Base-by-base conservation (phyloP, 345 rosid genomes). In the Linum lewisii region DNA sequence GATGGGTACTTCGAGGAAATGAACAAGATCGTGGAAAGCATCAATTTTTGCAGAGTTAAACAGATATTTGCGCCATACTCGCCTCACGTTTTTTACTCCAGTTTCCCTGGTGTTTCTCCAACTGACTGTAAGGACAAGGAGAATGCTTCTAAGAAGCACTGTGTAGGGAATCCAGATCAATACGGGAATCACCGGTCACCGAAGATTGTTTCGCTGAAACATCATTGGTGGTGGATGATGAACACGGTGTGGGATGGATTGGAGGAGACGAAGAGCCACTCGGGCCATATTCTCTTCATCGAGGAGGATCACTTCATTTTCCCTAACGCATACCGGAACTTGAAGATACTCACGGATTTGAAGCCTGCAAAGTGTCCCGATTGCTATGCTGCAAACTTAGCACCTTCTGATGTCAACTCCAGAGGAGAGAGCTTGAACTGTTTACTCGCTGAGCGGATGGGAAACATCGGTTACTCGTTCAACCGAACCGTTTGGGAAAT, bases 171-270 rank as follows among this genome's bases (percentile, higher is more conserved):
- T 76, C 84, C 96, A 0, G 99, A 93, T 78, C 99, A 93, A 77
- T 93, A 85, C 70, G 99, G 99, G 65, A 81, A 93, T 70, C 92
- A 93, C 37, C 66, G 97, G 47, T 82, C 86, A 19, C 86, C 95
- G 1, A 85, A 80, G 74, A 84, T 90, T 36, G 97, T 90, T 44
- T 85, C 99, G 9, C 70, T 93, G 83, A 93, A 93, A 84, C 99
- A 93, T 76, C 99, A 93, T 59, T 93, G 99, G 99, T 93, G 99
- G 99, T 93, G 97, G 99, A 89, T 93, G 99, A 93, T 93, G 97
- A 93, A 93, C 70, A 85, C 87, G 0, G 86, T 87, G 25, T 93
- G 99, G 97, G 97, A 93, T 77, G 97, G 99, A 24, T 66, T 89
- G 58, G 64, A 75, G 36, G 97, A 90, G 82, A 93, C 96, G 34